Percentiles rank a stretch among this genome's conserved stretches.
phyloP scores from a whole-genome alignment of 225 moss, liverwort and hornwort species.

The Marchantia paleacea region DNA sequence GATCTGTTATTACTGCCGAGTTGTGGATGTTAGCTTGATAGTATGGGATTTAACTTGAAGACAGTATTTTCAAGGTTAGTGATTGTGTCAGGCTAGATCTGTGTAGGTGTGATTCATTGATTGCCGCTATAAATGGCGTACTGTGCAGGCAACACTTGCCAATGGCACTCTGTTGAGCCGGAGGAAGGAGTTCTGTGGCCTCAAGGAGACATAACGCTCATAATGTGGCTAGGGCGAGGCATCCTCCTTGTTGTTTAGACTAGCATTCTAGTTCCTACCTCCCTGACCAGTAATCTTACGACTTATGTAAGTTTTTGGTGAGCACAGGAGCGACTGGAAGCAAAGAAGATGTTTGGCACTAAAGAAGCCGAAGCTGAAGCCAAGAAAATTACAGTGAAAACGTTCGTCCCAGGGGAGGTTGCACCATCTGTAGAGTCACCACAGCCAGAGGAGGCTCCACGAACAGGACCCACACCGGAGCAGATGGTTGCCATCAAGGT shows the following conservation, averaged over 20 bases:
- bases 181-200: slow-evolving; percentile 61
- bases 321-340: slow-evolving; percentile 86
- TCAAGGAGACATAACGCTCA: slow-evolving; percentile 40
- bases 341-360: slow-evolving; percentile 70
- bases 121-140: slow-evolving; percentile 84
- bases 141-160: slow-evolving; percentile 77
- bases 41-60: not conserved
- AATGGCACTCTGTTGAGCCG: slow-evolving; percentile 71
- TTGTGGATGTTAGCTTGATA: not conserved
- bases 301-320: slow-evolving; percentile 43
- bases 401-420: slow-evolving; percentile 82
- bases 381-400: slow-evolving; percentile 61
- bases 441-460: slow-evolving; percentile 48
- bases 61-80: not conserved
- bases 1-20: no score
- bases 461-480: slow-evolving; percentile 83
- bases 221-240: slow-evolving; percentile 35
- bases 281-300: slow-evolving; percentile 39
- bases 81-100: slow-evolving; percentile 33
- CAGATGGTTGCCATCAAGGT: slow-evolving; percentile 96
- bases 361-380: slow-evolving; percentile 65
- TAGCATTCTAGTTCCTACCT: slow-evolving; percentile 26
- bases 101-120: slow-evolving; percentile 88
- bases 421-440: slow-evolving; percentile 35
- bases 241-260: slow-evolving; percentile 29